Base-by-base conservation (phyloP, 257 asterid species). In the Solanum bukasovii region DNA sequence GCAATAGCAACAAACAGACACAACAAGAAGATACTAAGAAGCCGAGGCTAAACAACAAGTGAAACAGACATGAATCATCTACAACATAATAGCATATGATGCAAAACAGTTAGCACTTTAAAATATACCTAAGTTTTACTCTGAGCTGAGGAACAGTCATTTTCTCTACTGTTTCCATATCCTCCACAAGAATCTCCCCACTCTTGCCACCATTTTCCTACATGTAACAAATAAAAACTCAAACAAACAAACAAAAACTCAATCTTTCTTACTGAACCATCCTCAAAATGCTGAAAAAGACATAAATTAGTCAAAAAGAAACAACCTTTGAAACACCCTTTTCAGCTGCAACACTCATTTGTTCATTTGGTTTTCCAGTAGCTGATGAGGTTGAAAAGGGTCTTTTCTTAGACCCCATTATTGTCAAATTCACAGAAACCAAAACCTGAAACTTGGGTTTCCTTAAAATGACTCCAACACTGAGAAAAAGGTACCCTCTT, bases 121-220 rank as follows among this genome's bases (percentile, higher is more conserved):
- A 7, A 18, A 34, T 18, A 85, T 87, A 94, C 98, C 98, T 93
- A 82, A 94, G 90, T 83, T 90, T 95, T 74, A 92, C 89, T 89
- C 96, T 91, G 83, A 96, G 92, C 90, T 94, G 94, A 68, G 93
- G 91, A 88, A 96, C 91, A 29, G 98, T 92, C 96, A 94, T 92
- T 89, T 91, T 92, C 88, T 93, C 96, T 86, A 92, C 52, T 49
- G 88, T 83, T 44, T 37, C 91, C 82, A 87, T 78, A 82, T 92
- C 94, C 88, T 93, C 91, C 88, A 88, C 93, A 88, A 85, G 90
- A 87, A 84, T 88, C 87, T 87, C 93, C 81, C 63, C 86, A 82
- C 13, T 52, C 49, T 44, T 44, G 37, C 13, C 70, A 35, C 34
- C 73, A 86, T 81, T 88, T 42, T 78, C 94, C 98, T 94, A 88